These are phyloP conservation scores for Sutorius eximius DNA, from an alignment of 1,284 basidiomycete species.

Conservation along the genomic window DNA sequence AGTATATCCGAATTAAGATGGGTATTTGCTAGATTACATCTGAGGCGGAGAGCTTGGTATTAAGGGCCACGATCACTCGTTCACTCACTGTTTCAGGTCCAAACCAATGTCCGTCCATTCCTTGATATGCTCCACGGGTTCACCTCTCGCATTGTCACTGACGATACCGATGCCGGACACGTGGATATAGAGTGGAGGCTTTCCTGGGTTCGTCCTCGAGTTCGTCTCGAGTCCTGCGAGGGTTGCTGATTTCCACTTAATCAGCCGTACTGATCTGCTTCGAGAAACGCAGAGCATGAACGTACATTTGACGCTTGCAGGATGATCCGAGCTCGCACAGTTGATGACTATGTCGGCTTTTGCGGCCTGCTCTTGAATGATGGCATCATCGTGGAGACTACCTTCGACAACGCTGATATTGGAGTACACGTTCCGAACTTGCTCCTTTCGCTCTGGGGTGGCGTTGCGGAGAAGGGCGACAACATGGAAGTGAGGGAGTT, in stretches of 20 bases:
- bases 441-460: constrained; percentile 30
- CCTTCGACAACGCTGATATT: constrained; percentile 40
- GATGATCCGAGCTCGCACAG: constrained; percentile 42
- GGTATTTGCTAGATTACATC: constrained; percentile 31
- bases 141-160: constrained; percentile 41
- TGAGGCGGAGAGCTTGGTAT: constrained; percentile 1
- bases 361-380: constrained; percentile 37
- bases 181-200: constrained; percentile 44
- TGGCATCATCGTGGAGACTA: constrained; percentile 35
- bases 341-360: constrained; percentile 41
- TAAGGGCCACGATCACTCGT: background rate
- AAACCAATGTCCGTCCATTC: constrained; percentile 41
- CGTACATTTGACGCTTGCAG: constrained; percentile 37
- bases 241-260: constrained; percentile 32
- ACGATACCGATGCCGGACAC: constrained; percentile 42
- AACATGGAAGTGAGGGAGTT: constrained; percentile 34
- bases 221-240: constrained; percentile 39
- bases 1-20: constrained; percentile 41
- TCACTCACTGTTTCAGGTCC: constrained; percentile 29
- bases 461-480: constrained; percentile 38
- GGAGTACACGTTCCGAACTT: constrained; percentile 33
- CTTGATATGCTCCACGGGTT: constrained; percentile 31
- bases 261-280: background rate
- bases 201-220: constrained; percentile 36
- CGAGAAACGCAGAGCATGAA: background rate